Evolutionary conservation across 192 early-diverging fungal species (phyloP), one percentile per base, ranked within the genome.

Genomic region (Gonapodya prolifera): DNA sequence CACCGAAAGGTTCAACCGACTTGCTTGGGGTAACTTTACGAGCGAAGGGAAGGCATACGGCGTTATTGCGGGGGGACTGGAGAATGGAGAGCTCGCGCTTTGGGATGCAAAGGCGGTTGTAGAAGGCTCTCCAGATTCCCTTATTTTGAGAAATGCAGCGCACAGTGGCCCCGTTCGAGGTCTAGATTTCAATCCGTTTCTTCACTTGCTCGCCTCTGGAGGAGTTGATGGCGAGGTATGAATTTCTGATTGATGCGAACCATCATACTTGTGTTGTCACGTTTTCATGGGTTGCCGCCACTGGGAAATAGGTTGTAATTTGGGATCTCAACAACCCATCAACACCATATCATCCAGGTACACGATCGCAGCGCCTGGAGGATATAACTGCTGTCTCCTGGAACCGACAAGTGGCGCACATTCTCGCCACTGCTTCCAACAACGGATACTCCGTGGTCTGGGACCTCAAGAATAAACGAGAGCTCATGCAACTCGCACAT

Each of bases 391-490:
- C 88, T 23, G 82, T 99, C 34, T 84, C 92, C 30, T 99, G 96
- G 96, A 99, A 99, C 83, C 88, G 90, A 76, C 91, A 95, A 78
- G 93, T 94, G 34, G 87, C 91, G 75, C 93, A 97, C 77, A 99
- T 99, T 80, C 85, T 99, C 77, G 97, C 94, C 8, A 93, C 93
- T 1, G 93, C 93, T 2, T 92, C 91, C 45, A 93, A 91, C 76
- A 95, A 95, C 75, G 96, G 97, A 61, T 87, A 93, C 78, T 94
- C 95, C 29, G 96, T 96, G 33, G 91, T 99, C 2, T 99, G 96
- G 96, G 97, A 99, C 88, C 85, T 99, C 77, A 87, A 92, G 69
- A 90, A 91, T 69, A 86, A 92, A 69, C 90, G 92, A 45, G 95
- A 99, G 79, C 88, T 96, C 33, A 91, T 96, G 69, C 84, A 88